Conservation (phyloP, 1,284 basidiomycete genomes). For the Melampsora americana region DNA sequence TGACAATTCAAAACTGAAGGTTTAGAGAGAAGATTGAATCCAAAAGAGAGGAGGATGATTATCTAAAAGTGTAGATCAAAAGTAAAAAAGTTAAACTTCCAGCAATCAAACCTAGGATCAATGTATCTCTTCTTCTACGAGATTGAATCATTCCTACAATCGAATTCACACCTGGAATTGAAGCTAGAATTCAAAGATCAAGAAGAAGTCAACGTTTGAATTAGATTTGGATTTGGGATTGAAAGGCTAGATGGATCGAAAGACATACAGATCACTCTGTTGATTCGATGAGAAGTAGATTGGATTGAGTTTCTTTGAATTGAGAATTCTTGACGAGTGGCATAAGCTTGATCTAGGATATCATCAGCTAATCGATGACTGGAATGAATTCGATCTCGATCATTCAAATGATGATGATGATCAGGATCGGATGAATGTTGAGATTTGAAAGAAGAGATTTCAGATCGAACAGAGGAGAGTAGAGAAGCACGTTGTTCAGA, state of each 20-base stretch:
- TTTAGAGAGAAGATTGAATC: no score
- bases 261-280: slow-evolving; percentile 70
- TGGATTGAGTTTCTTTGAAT: slow-evolving; percentile 72
- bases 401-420: slow-evolving; percentile 27
- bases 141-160: slow-evolving; percentile 87
- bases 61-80: slow-evolving; percentile 70
- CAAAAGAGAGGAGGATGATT: no score
- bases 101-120: slow-evolving; percentile 82
- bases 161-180: slow-evolving; percentile 89
- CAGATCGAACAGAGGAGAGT: slow-evolving; percentile 35
- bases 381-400: slow-evolving; percentile 29
- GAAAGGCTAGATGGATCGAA: no score
- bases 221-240: no score
- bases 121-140: slow-evolving; percentile 78
- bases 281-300: slow-evolving; percentile 77
- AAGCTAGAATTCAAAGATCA: no score
- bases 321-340: slow-evolving; percentile 90
- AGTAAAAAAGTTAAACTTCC: slow-evolving; percentile 77
- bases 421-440: slow-evolving; percentile 15
- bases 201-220: no score
- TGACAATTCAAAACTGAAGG: no score
- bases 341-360: slow-evolving; percentile 73
- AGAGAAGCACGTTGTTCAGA: slow-evolving; percentile 38
- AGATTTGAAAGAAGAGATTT: slow-evolving; percentile 40
- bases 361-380: slow-evolving; percentile 38